phyloP scores from a whole-genome alignment of 2,329 filamentous ascomycete species.

The Xylariomycetidae sp. region DNA sequence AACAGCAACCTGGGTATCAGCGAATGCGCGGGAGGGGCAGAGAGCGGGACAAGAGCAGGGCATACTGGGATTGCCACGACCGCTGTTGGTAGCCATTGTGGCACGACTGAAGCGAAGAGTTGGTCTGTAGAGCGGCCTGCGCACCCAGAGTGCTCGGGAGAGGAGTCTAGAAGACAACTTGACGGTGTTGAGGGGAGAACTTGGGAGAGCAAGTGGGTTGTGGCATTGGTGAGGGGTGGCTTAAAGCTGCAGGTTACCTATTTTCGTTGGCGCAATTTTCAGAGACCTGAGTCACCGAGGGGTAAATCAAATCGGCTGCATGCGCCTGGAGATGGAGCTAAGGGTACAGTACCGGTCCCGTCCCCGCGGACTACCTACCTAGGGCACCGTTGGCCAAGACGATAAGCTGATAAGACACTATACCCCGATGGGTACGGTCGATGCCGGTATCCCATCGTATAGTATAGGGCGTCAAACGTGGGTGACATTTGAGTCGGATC shows the following conservation, averaged over 20 bases:
- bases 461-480: no score
- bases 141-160: slow-evolving; percentile 52
- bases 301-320: slow-evolving; percentile 11
- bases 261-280: not conserved
- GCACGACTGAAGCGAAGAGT: slow-evolving; percentile 34
- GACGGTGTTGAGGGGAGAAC: slow-evolving; percentile 18
- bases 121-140: slow-evolving; percentile 44
- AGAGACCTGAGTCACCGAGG: slow-evolving; percentile 8
- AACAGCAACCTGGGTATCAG: no score
- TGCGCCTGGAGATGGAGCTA: no score
- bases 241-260: not conserved
- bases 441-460: no score
- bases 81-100: slow-evolving; percentile 55
- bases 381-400: no score
- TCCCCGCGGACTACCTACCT: no score
- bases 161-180: slow-evolving; percentile 43
- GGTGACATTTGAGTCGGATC: no score
- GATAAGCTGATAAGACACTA: no score
- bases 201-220: slow-evolving; percentile 5
- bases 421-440: no score
- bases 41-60: slow-evolving; percentile 3
- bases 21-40: no score
- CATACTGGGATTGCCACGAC: slow-evolving; percentile 41
- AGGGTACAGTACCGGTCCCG: not conserved
- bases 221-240: slow-evolving; percentile 9